Evolutionary conservation across 345 rosid species (phyloP).

Genomic region (Acer yangbiense): DNA sequence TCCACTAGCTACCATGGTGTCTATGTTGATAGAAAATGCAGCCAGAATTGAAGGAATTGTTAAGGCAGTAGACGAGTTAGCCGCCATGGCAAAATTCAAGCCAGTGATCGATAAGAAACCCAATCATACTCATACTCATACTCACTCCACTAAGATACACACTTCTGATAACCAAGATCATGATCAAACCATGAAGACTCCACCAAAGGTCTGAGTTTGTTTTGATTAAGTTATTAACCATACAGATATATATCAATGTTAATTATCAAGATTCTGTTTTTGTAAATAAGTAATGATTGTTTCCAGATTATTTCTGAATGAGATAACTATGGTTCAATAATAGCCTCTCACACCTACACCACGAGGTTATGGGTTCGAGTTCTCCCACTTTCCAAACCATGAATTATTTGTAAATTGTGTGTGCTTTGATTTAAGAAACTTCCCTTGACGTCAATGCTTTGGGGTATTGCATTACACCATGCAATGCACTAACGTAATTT

Average conservation of each 20-base stretch:
- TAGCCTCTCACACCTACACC: too few species aligned
- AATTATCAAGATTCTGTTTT: background rate
- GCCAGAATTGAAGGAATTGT: constrained; percentile 50
- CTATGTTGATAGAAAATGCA: constrained; percentile 59
- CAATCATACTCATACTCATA: constrained; percentile 15
- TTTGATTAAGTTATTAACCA: background rate
- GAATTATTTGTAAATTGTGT: too few species aligned
- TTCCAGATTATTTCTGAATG: too few species aligned
- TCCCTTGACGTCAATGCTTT: constrained; percentile 3
- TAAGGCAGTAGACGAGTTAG: constrained; percentile 51
- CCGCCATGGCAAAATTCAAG: constrained; percentile 59
- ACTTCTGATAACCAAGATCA: constrained; percentile 11
- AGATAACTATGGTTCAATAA: too few species aligned
- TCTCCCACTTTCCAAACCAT: too few species aligned
- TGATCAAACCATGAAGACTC: constrained; percentile 22
- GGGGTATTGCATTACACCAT: constrained; percentile 20
- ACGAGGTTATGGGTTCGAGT: too few species aligned
- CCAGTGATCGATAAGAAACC: constrained; percentile 31
- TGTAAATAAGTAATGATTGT: too few species aligned
- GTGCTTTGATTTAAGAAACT: too few species aligned
- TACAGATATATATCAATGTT: background rate
- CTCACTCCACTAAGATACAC: background rate
- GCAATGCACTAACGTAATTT: constrained; percentile 20
- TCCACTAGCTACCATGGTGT: constrained; percentile 56
- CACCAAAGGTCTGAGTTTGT: constrained; percentile 21